Conservation (phyloP, 2,329 filamentous ascomycete genomes). For the Colletotrichum sublineola region DNA sequence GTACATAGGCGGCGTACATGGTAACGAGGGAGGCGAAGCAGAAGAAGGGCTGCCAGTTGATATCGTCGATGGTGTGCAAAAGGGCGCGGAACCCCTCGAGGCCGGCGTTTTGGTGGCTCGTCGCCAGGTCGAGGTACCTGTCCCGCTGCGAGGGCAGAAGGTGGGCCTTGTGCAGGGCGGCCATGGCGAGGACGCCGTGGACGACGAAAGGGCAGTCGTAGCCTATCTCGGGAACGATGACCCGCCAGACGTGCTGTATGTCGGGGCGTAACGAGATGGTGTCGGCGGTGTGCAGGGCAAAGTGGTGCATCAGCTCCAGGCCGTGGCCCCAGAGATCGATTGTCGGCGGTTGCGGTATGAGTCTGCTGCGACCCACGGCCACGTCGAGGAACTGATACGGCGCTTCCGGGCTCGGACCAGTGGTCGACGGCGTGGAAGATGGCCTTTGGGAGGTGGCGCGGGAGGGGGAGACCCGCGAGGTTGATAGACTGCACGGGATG, state of each 20-base stretch:
- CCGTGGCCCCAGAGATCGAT: conserved; percentile 35
- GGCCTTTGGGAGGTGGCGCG: conserved; percentile 2
- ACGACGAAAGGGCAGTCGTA: conserved; percentile 48
- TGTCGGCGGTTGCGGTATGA: neutral
- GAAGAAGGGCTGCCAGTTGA: conserved; percentile 51
- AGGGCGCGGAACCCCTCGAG: conserved; percentile 48
- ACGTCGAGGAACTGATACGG: conserved; percentile 8
- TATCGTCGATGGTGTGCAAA: conserved; percentile 42
- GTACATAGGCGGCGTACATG: conserved; percentile 43
- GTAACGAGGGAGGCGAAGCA: conserved; percentile 58
- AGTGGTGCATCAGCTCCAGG: conserved; percentile 52
- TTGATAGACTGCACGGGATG: conserved; percentile 48
- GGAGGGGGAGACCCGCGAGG: neutral
- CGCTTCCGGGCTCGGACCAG: conserved; percentile 1
- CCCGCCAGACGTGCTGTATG: conserved; percentile 47
- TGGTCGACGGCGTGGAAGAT: neutral
- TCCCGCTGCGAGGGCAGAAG: conserved; percentile 46
- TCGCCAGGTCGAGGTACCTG: conserved; percentile 46
- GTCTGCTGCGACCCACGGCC: neutral
- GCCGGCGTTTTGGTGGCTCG: conserved; percentile 50
- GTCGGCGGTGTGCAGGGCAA: conserved; percentile 46
- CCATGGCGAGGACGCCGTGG: conserved; percentile 49
- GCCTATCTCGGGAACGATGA: conserved; percentile 46
- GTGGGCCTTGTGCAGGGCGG: conserved; percentile 50
- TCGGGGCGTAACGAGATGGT: conserved; percentile 46